These are phyloP conservation scores for Nakazawaea laoshanensis DNA, from an alignment of 805 yeast genomes.

Conservation along the genomic window DNA sequence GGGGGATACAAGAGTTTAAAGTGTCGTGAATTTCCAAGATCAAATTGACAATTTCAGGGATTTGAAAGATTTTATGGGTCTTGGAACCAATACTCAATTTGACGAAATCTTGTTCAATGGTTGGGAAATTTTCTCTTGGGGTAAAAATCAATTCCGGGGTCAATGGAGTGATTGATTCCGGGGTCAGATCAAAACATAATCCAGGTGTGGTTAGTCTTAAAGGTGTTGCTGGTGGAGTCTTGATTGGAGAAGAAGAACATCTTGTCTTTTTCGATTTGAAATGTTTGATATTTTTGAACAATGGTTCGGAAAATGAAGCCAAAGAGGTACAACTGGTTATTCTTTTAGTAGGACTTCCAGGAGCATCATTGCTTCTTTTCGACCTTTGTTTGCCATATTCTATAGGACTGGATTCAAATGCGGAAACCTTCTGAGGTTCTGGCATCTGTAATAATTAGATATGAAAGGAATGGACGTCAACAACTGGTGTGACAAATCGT, in stretches of 20 bases:
- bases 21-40: conserved; percentile 52
- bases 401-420: conserved; percentile 2
- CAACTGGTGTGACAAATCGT: conserved; percentile 4
- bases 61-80: conserved; percentile 44
- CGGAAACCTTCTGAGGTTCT: conserved; percentile 1
- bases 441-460: conserved; percentile 2
- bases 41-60: conserved; percentile 66
- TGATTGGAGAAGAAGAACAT: conserved; percentile 1
- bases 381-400: not conserved
- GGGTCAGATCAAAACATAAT: conserved; percentile 5
- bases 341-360: conserved; percentile 2
- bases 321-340: conserved; percentile 5
- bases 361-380: not conserved
- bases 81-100: not conserved
- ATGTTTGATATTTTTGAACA: conserved; percentile 8
- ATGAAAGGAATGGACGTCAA: conserved; percentile 12
- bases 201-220: conserved; percentile 4
- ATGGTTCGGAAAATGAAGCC: conserved; percentile 4
- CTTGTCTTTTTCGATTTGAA: conserved; percentile 8
- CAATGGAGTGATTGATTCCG: conserved; percentile 1
- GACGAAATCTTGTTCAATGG: conserved; percentile 10
- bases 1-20: conserved; percentile 40
- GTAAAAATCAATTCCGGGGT: conserved; percentile 5
- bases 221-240: conserved; percentile 1
- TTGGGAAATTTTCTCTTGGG: conserved; percentile 33